Evolutionary conservation across 768 basidiomycete species (phyloP), one percentile per base, ranked within the genome.

Genomic region (Hypholoma fasciculare): DNA sequence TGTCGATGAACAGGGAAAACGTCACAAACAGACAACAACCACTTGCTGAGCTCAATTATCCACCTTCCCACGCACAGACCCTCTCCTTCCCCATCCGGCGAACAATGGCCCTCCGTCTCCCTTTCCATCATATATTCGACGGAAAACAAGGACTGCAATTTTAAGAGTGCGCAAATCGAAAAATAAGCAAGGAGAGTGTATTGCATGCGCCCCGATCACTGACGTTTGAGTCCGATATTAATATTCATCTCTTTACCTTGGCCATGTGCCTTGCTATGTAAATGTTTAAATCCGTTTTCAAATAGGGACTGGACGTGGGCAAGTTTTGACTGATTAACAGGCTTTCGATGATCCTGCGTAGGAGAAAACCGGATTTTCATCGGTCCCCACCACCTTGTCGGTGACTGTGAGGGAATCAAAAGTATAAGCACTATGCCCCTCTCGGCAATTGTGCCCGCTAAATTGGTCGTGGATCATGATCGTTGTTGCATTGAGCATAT

Each of bases 41-140:
- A 49, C 46, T 54, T 62, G 61, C 63, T 60, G 59, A 61, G 62
- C 56, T 63, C 66, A 59, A 47, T 62, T 61, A 69, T 66, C 63
- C 55, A 26, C 23, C 7, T 74, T 78, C 76, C 65, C 77, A 77
- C 76, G 77, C 77, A 78, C 77, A 58, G 77, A 73, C 76, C 77
- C 67, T 39, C 12, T 8, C 42, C 38, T 40, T 39, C 60, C 62
- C 36, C 57, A 57, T 60, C 54, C 1, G 40, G 59, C 9, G 27
- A 23, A 60, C 59, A 60, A 60, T 48, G 59, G 20, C 27, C 55
- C 17, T n/a, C 47, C 38, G 19, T 34, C 27, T 49, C 36, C 19
- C 37, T 20, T 55, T 34, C 26, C 49, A 17, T 27, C 2, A 30
- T 11, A 9, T 26, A 16, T 34, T 34, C 30, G 30, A 34, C 30